These are phyloP conservation scores for Penicillium sp. DNA, from an alignment of 2,329 filamentous ascomycete genomes.

Conservation along the genomic window DNA sequence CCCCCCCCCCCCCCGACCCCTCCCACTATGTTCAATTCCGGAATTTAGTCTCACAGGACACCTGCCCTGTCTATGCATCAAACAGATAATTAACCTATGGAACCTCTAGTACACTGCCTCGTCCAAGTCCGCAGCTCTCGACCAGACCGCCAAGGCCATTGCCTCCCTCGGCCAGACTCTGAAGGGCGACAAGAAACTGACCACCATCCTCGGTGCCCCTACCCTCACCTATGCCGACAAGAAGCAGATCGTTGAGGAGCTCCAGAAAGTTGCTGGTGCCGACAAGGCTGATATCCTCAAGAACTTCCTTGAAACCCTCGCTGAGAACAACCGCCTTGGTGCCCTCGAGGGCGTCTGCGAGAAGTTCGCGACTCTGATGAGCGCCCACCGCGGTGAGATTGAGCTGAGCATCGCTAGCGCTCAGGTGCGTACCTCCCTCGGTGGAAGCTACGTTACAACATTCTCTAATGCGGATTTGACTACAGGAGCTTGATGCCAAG, in stretches of 20 bases:
- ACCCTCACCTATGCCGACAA: constrained; percentile 79
- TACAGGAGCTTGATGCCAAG: constrained; percentile 78
- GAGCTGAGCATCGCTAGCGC: constrained; percentile 91
- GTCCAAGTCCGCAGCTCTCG: constrained; percentile 80
- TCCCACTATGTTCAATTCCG: constrained; percentile 15
- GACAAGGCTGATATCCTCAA: constrained; percentile 78
- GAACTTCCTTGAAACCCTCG: constrained; percentile 88
- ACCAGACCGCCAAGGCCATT: constrained; percentile 79
- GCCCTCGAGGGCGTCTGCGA: constrained; percentile 76
- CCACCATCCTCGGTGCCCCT: constrained; percentile 70
- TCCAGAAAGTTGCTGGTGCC: constrained; percentile 74
- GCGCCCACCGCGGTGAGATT: constrained; percentile 85
- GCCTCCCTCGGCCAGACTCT: constrained; percentile 67
- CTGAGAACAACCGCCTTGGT: constrained; percentile 92
- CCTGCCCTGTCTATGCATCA: not conserved
- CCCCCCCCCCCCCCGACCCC: constrained; percentile 19
- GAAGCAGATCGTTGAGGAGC: constrained; percentile 77
- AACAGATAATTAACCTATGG: not conserved
- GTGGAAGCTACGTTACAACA: not conserved
- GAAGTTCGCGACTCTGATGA: constrained; percentile 86
- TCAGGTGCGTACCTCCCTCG: constrained; percentile 59
- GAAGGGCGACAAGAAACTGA: constrained; percentile 79
- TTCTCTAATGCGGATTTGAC: not conserved
- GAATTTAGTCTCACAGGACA: not conserved
- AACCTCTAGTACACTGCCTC: constrained; percentile 85